Base-by-base conservation (phyloP, 129 eudicot species). In the Saposhnikovia divaricata region DNA sequence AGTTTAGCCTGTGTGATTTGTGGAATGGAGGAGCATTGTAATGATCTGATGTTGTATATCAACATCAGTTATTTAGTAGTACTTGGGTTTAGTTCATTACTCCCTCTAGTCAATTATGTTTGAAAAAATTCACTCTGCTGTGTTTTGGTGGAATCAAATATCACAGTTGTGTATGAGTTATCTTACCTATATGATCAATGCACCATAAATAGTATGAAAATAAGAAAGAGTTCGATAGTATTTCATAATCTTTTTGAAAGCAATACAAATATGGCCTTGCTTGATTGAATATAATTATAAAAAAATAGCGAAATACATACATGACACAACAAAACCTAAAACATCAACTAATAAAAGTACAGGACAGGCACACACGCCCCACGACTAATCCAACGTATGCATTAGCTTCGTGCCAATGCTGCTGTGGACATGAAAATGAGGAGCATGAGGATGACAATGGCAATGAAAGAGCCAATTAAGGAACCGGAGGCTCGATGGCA, bases 351-450 rank as follows among this genome's bases (percentile, higher is more conserved):
- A 34, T 61, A 25, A 21, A 61, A 61, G 69, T n/a, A 61, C 69
- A 61, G 69, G 34, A 25, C 10, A 61, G 69, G 69, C 69, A 68
- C 40, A 34, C 23, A 4, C 40, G 23, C 42, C 3, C 42, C 42
- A 6, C 43, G 37, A 68, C 21, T 4, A 31, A 68, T 63, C 38
- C 16, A 31, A 66, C 42, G 18, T 14, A 31, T 28, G 23, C 23
- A 12, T 68, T 31, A 68, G 73, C 43, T 68, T 31, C 73, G 42
- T 68, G 43, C 73, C 43, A 68, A 14, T 68, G 73, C 73, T 68
- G 73, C 73, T 0, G 73, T 68, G 42, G 73, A 68, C 73, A 68
- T 68, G 73, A 68, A 68, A 68, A 68, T 68, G 39, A 68, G 73
- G 23, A 68, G 42, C 73, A 68, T 68, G 42, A 68, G 73, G 42